A percentile compares a stretch with the other conserved stretches of the same genome.
These are phyloP conservation scores for Phlebiopsis flavidoalba DNA, from an alignment of 768 basidiomycete species.

Conservation along the genomic window DNA sequence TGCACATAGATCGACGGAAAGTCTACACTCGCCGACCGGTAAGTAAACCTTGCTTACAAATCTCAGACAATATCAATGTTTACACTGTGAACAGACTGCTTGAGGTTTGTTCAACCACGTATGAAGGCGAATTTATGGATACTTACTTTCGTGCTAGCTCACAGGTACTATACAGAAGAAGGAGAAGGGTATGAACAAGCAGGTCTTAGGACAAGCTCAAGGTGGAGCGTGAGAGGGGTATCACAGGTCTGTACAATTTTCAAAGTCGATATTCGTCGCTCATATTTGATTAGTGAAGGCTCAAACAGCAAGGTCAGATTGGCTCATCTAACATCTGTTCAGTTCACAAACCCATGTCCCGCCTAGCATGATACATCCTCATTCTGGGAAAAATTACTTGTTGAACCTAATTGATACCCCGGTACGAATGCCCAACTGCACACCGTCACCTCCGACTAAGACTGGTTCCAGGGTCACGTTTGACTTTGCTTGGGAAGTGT, in stretches of 20 bases:
- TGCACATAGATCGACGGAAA: slow-evolving; percentile 80
- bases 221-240: slow-evolving; percentile 94
- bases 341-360: slow-evolving; percentile 12
- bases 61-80: not conserved
- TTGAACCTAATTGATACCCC: slow-evolving; percentile 97
- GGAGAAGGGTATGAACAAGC: slow-evolving; percentile 64
- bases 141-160: slow-evolving; percentile 44
- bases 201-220: slow-evolving; percentile 92
- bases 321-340: not conserved
- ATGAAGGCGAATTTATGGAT: not conserved
- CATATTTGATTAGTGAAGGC: slow-evolving; percentile 67
- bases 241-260: slow-evolving; percentile 64
- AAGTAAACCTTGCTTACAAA: slow-evolving; percentile 19
- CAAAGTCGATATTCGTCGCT: not conserved
- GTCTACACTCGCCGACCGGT: slow-evolving; percentile 89
- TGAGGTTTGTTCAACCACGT: slow-evolving; percentile 46
- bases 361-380: slow-evolving; percentile 70
- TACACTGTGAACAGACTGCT: slow-evolving; percentile 43
- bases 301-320: slow-evolving; percentile 76
- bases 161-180: slow-evolving; percentile 81
- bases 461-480: slow-evolving; percentile 73
- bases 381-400: slow-evolving; percentile 54
- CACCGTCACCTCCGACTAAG: not conserved
- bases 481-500: slow-evolving; percentile 97
- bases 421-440: slow-evolving; percentile 30